These are phyloP conservation scores for Entonaema liquescens DNA, from an alignment of 495 filamentous ascomycete species.

Conservation along the genomic window DNA sequence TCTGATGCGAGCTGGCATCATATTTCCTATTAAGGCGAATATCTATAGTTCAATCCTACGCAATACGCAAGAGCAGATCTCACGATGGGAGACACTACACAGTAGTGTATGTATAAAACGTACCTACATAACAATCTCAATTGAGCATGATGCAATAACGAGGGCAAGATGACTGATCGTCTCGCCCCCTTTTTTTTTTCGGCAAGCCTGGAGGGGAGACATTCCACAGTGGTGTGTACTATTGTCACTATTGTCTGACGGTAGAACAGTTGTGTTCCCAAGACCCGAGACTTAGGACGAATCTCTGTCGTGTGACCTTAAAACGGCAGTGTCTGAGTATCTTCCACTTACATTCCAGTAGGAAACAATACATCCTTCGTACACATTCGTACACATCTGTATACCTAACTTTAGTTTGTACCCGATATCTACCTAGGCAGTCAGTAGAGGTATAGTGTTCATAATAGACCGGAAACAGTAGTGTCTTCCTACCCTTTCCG, in stretches of 20 bases:
- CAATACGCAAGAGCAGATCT: conserved; percentile 27
- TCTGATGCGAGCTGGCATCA: conserved; percentile 44
- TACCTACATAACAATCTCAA: neutral
- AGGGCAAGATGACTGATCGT: conserved; percentile 40
- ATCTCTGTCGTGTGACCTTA: conserved; percentile 41
- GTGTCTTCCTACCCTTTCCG: conserved; percentile 28
- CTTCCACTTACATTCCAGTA: conserved; percentile 31
- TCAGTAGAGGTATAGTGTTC: neutral
- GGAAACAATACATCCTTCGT: neutral
- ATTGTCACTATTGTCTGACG: conserved; percentile 29
- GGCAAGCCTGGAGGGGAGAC: conserved; percentile 43
- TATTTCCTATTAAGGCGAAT: conserved; percentile 22
- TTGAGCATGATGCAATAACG: conserved; percentile 46
- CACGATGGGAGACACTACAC: conserved; percentile 21
- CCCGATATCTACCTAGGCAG: neutral
- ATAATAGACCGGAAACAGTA: conserved; percentile 32
- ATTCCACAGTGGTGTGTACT: conserved; percentile 27
- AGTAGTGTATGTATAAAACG: neutral
- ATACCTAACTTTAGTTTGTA: neutral
- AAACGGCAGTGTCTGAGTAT: conserved; percentile 33
- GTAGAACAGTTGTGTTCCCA: conserved; percentile 6
- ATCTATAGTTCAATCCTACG: conserved; percentile 9
- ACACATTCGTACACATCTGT: neutral
- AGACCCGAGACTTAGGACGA: conserved; percentile 11
- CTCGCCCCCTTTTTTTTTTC: conserved; percentile 38